Evolutionary conservation across 768 basidiomycete species (phyloP).

Genomic region (Boletellus sp.): DNA sequence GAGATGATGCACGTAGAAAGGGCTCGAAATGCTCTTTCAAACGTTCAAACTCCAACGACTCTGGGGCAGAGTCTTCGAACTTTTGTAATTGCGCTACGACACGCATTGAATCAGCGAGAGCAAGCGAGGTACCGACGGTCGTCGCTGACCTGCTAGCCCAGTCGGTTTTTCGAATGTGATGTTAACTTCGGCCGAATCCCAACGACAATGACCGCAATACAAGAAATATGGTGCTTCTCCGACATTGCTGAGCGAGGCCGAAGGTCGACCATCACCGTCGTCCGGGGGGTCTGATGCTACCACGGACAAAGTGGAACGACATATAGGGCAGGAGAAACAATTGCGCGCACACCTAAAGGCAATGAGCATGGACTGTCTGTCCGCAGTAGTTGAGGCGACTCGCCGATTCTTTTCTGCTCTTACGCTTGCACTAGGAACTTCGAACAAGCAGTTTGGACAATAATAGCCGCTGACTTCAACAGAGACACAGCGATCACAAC

Average conservation of each 20-base stretch:
- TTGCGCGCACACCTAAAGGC: slow-evolving; percentile 86
- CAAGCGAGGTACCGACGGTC: not conserved
- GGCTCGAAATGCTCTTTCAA: slow-evolving; percentile 97
- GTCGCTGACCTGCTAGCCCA: slow-evolving; percentile 76
- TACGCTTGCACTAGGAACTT: slow-evolving; percentile 98
- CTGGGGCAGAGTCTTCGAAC: slow-evolving; percentile 80
- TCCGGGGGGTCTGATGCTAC: slow-evolving; percentile 85
- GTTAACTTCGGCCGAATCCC: slow-evolving; percentile 90
- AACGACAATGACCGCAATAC: slow-evolving; percentile 88
- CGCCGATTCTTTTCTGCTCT: slow-evolving; percentile 96
- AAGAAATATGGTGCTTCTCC: slow-evolving; percentile 90
- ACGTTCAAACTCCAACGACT: slow-evolving; percentile 86
- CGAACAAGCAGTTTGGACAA: slow-evolving; percentile 97
- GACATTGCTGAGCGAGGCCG: slow-evolving; percentile 52
- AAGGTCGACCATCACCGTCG: slow-evolving; percentile 49
- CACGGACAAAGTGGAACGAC: slow-evolving; percentile 83
- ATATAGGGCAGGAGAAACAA: slow-evolving; percentile 95
- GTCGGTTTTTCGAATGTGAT: slow-evolving; percentile 97
- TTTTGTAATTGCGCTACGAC: slow-evolving; percentile 85
- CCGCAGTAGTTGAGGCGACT: slow-evolving; percentile 10
- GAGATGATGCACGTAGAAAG: slow-evolving; percentile 79
- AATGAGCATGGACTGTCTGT: not conserved
- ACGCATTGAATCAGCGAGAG: slow-evolving; percentile 1
- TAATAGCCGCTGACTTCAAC: slow-evolving; percentile 96
- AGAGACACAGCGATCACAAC: slow-evolving; percentile 89